A percentile compares a stretch with the other conserved stretches of the same genome.
These are phyloP conservation scores for Eucalyptus pauciflora DNA, from an alignment of 345 rosid species.

Conservation along the genomic window DNA sequence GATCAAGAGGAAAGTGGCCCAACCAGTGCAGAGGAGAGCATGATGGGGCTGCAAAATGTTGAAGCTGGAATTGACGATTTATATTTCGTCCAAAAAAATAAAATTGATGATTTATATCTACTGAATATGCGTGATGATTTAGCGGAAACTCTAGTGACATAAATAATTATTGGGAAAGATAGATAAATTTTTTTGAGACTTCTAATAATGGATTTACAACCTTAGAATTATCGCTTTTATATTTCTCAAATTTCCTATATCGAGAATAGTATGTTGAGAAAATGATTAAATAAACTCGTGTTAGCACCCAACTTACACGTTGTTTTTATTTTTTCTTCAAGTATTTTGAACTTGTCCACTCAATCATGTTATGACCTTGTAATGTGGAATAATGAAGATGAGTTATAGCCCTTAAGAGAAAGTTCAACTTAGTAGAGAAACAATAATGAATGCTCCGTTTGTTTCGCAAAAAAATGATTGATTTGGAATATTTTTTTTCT, in stretches of 20 bases:
- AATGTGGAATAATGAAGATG: neutral
- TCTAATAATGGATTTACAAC: neutral
- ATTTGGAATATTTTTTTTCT: rapidly evolving
- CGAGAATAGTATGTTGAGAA: neutral
- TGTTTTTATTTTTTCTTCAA: neutral
- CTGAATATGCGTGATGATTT: too few species aligned
- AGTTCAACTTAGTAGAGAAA: too few species aligned
- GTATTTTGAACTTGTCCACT: neutral
- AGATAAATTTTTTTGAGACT: neutral
- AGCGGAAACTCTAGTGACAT: neutral
- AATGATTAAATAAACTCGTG: neutral
- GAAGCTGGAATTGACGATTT: neutral
- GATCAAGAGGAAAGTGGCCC: neutral
- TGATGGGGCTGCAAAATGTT: neutral
- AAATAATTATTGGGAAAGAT: rapidly evolving
- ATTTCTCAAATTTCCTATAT: neutral
- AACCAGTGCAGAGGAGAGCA: neutral
- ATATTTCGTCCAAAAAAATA: too few species aligned
- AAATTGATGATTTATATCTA: too few species aligned
- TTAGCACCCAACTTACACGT: neutral
- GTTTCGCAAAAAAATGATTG: too few species aligned
- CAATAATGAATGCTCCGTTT: too few species aligned
- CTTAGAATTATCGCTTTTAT: neutral
- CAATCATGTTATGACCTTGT: neutral
- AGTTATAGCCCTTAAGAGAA: too few species aligned